Percentiles rank a stretch among this genome's conserved stretches.
These are phyloP conservation scores for Exophiala calicioides DNA, from an alignment of 2,329 filamentous ascomycete species.

Conservation along the genomic window DNA sequence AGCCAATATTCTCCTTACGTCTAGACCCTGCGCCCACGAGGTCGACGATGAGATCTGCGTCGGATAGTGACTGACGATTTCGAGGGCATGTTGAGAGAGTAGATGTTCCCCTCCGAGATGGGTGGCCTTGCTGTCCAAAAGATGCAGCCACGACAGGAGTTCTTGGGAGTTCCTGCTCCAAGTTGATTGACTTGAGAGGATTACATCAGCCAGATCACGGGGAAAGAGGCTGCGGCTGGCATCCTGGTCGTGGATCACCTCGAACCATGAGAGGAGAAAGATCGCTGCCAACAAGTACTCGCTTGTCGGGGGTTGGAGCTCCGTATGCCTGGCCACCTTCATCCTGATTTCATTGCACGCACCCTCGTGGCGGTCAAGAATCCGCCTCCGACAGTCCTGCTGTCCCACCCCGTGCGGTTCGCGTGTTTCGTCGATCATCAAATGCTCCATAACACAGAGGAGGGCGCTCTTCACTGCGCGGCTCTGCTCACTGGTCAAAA, in stretches of 20 bases:
- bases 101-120: constrained; percentile 6
- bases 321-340: not conserved
- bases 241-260: constrained; percentile 3
- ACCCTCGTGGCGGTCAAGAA: not conserved
- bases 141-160: constrained; percentile 3
- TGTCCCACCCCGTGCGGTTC: not conserved
- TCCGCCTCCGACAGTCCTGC: not conserved
- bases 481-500: not conserved
- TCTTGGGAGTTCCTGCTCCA: constrained; percentile 2
- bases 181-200: not conserved
- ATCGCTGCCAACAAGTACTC: not conserved
- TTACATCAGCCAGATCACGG: constrained; percentile 1
- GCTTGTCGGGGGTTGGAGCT: not conserved
- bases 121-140: constrained; percentile 11
- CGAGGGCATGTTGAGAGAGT: constrained; percentile 2
- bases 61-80: constrained; percentile 3
- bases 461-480: constrained; percentile 1
- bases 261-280: constrained; percentile 9
- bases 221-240: constrained; percentile 3
- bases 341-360: not conserved
- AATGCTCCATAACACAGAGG: constrained; percentile 1
- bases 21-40: too few species aligned
- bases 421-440: not conserved
- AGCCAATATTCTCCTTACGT: too few species aligned
- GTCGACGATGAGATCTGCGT: constrained; percentile 2